Evolutionary conservation across 176 grass and related monocot genomes (phyloP).

Genomic region (Oryza meyeriana): DNA sequence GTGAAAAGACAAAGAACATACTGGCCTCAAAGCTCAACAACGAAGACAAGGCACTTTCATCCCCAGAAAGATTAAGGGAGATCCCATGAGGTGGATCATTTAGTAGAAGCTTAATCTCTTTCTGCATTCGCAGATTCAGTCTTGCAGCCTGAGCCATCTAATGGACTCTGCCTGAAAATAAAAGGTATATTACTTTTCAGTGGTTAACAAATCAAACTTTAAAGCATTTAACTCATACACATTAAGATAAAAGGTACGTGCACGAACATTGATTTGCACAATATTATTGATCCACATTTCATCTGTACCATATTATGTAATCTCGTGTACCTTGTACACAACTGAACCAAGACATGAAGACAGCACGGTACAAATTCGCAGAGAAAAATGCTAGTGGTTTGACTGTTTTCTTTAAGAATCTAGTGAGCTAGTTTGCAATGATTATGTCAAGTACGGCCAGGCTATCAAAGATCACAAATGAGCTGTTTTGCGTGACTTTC

Average conservation of each 20-base stretch:
- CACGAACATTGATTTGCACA: not conserved
- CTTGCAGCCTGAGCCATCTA: slow-evolving; percentile 74
- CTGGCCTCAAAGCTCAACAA: slow-evolving; percentile 64
- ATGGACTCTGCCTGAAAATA: slow-evolving; percentile 13
- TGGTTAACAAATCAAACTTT: not conserved
- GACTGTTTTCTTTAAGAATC: not conserved
- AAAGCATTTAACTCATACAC: not conserved
- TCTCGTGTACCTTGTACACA: not conserved
- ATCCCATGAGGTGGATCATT: slow-evolving; percentile 80
- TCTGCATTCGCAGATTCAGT: slow-evolving; percentile 81
- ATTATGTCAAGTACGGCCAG: not conserved
- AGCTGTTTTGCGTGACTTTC: not conserved
- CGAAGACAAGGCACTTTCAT: slow-evolving; percentile 34
- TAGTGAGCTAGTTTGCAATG: not conserved
- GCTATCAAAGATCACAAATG: not conserved
- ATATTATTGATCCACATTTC: not conserved
- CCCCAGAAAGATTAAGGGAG: slow-evolving; percentile 66
- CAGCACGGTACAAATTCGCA: not conserved
- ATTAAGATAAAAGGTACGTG: not conserved
- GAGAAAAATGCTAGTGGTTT: not conserved
- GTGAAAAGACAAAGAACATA: slow-evolving; percentile 38
- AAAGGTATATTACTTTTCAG: not conserved
- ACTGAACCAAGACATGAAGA: not conserved
- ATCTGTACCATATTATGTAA: not conserved
- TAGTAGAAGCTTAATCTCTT: slow-evolving; percentile 75